Base-by-base conservation (phyloP, 306 rosid genomes). In the Prunus mongolica region DNA sequence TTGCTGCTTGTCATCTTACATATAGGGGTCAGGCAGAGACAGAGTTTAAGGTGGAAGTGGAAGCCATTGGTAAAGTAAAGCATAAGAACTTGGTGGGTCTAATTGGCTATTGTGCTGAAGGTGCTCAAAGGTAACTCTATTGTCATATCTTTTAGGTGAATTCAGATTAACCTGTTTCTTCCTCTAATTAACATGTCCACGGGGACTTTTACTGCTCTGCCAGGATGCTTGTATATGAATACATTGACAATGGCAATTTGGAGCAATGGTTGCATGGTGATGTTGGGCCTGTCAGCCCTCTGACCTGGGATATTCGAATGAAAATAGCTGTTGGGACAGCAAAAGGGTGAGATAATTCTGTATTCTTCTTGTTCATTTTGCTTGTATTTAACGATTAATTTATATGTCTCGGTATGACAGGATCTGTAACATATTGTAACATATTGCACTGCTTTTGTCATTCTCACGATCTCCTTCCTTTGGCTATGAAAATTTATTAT, bases 261-360 rank as follows among this genome's bases (percentile, higher is more conserved):
- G 99, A 95, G 87, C 99, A 95, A 72, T 95, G 99, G 99, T 85
- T 95, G 82, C 99, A 95, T 67, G 99, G 99, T 80, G 93, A 95
- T 67, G 97, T 90, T 56, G 97, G 97, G 56, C 88, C 97, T 58
- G 67, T 87, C 55, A 95, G 99, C 72, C 97, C 97, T 77, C 82
- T 95, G 72, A 92, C 97, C 22, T 95, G 99, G 99, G 97, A 92
- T 15, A 86, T 90, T 73, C 87, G 99, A 64, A 89, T 92, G 90
- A 90, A 69, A 84, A 92, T 95, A 56, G 96, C 97, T 19, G 74
- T 90, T 30, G 97, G 92, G 27, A 92, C 97, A 0, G 99, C 99
- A 47, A 95, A 95, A 82, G 97, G 99, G 99, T 95, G 67, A 30
- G 84, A 61, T 76, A 24, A 70, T 78, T 54, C 52, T 51, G n/a